Base-by-base conservation (phyloP, 2,329 filamentous ascomycete species). In the Chaetoscypha palmicola region DNA sequence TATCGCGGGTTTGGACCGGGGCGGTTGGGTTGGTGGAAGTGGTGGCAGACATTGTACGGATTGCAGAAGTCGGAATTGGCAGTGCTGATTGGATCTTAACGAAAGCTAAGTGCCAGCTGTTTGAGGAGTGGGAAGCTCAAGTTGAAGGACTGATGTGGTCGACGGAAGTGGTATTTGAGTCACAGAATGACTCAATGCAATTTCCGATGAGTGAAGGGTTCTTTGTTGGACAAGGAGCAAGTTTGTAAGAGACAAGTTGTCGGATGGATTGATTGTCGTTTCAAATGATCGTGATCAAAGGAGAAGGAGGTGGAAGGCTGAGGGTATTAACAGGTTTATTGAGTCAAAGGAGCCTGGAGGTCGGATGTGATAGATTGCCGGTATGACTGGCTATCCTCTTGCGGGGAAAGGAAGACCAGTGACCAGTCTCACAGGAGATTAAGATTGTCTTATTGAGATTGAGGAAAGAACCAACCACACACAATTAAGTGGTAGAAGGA, bases 1-100 rank as follows among this genome's bases (percentile, higher is more conserved):
- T 55, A 46, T 62, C 59, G 26, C 53, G 50, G 38, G 47, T 48
- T 32, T 55, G 49, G 21, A 58, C 7, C 3, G 56, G 47, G 39
- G 55, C 52, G 8, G 38, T 31, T n/a, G 51, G 42, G 35, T 20
- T 46, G 45, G 21, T 31, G 21, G 24, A 17, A 20, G 41, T 48
- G 36, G 41, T 41, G 26, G 48, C 33, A 45, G 50, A 50, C 48
- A 52, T 54, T 28, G 41, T 48, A 16, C 34, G 24, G 20, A 37
- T 28, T 28, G 26, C 17, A 10, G 10, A 21, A 38, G 20, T 19
- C 14, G 7, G 3, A 30, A 19, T 21, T 45, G 32, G 21, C 8
- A 22, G 31, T 12, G 38, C 17, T 34, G 39, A 21, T 24, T 22
- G 23, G 24, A 32, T n/a, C 7, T 32, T 32, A 24, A 7, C 12